A percentile compares a stretch with the other conserved stretches of the same genome.
These are phyloP conservation scores for Wallacemonas sp. DNA, from an alignment of 208 protist genomes.

Conservation along the genomic window DNA sequence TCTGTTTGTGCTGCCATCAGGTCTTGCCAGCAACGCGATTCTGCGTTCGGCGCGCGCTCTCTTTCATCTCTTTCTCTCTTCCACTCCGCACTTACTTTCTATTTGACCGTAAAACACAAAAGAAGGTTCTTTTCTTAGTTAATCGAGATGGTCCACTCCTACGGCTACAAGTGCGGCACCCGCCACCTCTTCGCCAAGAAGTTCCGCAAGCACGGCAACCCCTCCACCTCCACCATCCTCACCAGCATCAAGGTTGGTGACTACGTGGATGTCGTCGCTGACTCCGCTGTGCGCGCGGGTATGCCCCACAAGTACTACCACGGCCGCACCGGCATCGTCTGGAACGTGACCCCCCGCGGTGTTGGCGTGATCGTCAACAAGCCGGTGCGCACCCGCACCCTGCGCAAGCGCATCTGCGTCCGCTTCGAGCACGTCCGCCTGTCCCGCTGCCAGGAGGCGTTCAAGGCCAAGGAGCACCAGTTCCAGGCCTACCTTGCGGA, in stretches of 20 bases:
- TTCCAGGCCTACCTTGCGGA: conserved; percentile 68
- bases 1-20: not conserved
- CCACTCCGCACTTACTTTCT: not conserved
- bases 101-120: not conserved
- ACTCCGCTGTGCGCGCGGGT: conserved; percentile 98
- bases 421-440: conserved; percentile 99
- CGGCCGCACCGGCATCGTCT: conserved; percentile 99
- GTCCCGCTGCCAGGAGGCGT: conserved; percentile 91
- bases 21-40: not conserved
- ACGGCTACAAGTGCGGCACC: conserved; percentile 97
- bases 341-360: conserved; percentile 98
- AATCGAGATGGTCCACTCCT: conserved; percentile 85
- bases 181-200: conserved; percentile 96
- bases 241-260: conserved; percentile 98
- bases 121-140: conserved; percentile 10
- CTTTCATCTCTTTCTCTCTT: conserved; percentile 3
- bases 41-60: too few relatives aligned
- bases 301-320: conserved; percentile 99
- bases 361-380: conserved; percentile 99
- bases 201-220: conserved; percentile 94
- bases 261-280: conserved; percentile 98
- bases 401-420: conserved; percentile 99
- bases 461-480: conserved; percentile 84
- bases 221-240: conserved; percentile 96
- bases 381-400: conserved; percentile 96